Percentiles rank a stretch among this genome's conserved stretches.
These are phyloP conservation scores for Trametes punicea DNA, from an alignment of 768 basidiomycete species.

Conservation along the genomic window DNA sequence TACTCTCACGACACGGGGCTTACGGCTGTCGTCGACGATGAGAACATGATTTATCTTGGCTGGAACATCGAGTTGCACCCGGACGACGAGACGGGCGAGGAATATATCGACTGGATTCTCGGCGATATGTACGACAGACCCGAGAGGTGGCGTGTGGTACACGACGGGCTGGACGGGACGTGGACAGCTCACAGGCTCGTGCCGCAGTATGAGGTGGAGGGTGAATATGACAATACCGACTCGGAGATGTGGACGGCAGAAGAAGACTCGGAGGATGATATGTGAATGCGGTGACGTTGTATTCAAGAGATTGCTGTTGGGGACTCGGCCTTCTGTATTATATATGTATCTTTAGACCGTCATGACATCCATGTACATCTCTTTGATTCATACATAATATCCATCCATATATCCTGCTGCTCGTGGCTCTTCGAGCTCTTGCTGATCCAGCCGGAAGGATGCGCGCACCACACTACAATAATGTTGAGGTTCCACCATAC, in stretches of 20 bases:
- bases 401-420: too few relatives aligned
- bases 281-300: neutral
- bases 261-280: constrained; percentile 1
- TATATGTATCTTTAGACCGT: neutral
- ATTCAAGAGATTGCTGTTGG: neutral
- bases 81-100: constrained; percentile 39
- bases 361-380: too few relatives aligned
- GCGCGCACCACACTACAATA: too few relatives aligned
- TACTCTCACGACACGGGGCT: constrained; percentile 58
- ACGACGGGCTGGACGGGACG: constrained; percentile 37
- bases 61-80: constrained; percentile 59
- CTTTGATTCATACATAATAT: too few relatives aligned
- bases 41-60: constrained; percentile 54
- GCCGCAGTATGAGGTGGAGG: constrained; percentile 31
- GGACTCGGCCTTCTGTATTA: neutral
- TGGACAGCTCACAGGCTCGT: constrained; percentile 42
- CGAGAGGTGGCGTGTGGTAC: constrained; percentile 42
- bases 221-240: constrained; percentile 37
- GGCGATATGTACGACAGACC: constrained; percentile 39
- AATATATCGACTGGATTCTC: constrained; percentile 39
- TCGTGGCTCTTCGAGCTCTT: too few relatives aligned
- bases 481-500: too few relatives aligned
- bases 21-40: constrained; percentile 37
- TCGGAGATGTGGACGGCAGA: constrained; percentile 38
- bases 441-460: too few relatives aligned